Conservation (phyloP, 495 filamentous ascomycete species). For the Penicillium paradoxum region DNA sequence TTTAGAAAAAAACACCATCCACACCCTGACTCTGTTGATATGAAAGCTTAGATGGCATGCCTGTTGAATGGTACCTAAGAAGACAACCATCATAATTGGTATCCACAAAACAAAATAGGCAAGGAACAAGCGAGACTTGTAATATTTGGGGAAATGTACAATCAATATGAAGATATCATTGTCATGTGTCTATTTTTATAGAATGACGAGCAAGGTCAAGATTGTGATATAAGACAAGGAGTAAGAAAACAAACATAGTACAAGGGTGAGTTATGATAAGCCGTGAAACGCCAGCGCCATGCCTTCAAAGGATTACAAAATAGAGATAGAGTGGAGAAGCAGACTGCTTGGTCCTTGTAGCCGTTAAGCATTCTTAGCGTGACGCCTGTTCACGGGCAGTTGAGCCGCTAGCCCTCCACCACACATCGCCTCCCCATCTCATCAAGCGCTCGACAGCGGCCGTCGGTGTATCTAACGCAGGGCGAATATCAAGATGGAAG, state of each 20-base stretch:
- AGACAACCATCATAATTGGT: not conserved
- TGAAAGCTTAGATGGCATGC: not conserved
- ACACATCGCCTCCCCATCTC: slow-evolving; percentile 89
- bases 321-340: slow-evolving; percentile 27
- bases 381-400: slow-evolving; percentile 39
- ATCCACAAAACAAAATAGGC: no score
- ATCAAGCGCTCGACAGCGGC: slow-evolving; percentile 77
- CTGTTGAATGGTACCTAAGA: not conserved
- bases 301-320: slow-evolving; percentile 23
- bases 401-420: slow-evolving; percentile 84
- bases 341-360: not conserved
- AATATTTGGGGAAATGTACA: not conserved
- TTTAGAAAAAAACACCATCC: slow-evolving; percentile 7
- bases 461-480: slow-evolving; percentile 78
- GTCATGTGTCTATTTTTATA: slow-evolving; percentile 8
- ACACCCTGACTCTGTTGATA: slow-evolving; percentile 1
- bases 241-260: slow-evolving; percentile 9
- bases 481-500: slow-evolving; percentile 95
- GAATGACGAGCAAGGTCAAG: slow-evolving; percentile 1
- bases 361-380: slow-evolving; percentile 1
- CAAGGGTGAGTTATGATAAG: slow-evolving; percentile 3
- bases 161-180: slow-evolving; percentile 9
- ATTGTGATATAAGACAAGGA: slow-evolving; percentile 14
- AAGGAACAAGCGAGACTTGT: no score
- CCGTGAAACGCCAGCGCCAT: slow-evolving; percentile 26